Base-by-base conservation (phyloP, 1,284 basidiomycete species). In the Leccinum fallax region DNA sequence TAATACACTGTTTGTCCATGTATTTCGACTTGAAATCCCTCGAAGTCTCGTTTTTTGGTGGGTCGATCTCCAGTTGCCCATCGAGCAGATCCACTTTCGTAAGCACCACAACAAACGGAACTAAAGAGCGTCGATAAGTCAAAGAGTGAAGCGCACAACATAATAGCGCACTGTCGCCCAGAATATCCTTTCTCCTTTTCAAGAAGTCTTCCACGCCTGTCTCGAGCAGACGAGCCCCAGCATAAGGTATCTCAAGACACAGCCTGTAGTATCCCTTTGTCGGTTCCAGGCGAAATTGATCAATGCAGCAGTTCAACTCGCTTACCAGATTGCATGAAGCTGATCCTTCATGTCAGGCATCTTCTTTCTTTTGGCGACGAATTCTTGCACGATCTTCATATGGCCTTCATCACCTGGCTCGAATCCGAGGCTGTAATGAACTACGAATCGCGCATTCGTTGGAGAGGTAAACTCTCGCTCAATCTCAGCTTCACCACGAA, bases 261-360 rank as follows among this genome's bases (percentile, higher is more conserved):
- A 67, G 53, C 66, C 66, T 67, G 21, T 5, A 28, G n/a, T n/a
- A n/a, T 24, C 2, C 13, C 6, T 13, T 13, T 3, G 2, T 63
- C 15, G 59, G 30, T 10, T 30, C 28, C 28, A 30, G 28, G 28
- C 28, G 0, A 30, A 0, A 30, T 1, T 5, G 5, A 53, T 32
- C 2, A 1, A 26, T 49, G 1, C 5, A n/a, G 11, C 3, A 13
- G 32, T 32, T 11, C 0, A 5, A 21, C 8, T 0, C 11, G 13
- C 61, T 43, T 32, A 69, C 66, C 66, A 67, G 34, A 67, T 30
- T 1, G 60, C 66, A n/a, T 68, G 68, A 38, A 67, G 49, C 7
- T 36, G 55, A 57, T 69, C 60, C 13, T 62, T 53, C 7, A 59
- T 16, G 2, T 7, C 8, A 30, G 21, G 24, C 57, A 9, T 21